Base-by-base conservation (phyloP, 306 rosid species). In the Oemleria cerasiformis region DNA sequence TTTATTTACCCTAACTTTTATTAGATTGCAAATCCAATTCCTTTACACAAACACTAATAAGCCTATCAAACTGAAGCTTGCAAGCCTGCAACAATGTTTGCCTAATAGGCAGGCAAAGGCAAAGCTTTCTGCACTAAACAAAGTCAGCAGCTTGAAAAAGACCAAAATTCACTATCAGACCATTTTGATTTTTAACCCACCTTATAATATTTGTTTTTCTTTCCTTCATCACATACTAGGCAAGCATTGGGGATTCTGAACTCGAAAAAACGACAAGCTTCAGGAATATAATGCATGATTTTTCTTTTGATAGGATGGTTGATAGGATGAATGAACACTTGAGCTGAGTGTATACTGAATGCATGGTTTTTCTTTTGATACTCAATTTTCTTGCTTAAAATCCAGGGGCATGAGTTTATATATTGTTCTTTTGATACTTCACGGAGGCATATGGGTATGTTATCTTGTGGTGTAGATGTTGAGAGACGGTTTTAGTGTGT, bases 211-310 rank as follows among this genome's bases (percentile, higher is more conserved):
- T 67, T 38, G 23, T 57, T 78, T 71, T 58, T 63, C 77, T 39
- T 21, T 30, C 80, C 74, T 63, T n/a, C 73, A 57, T 62, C 69
- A 47, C 69, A 20, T 17, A 11, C 66, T 60, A 47, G 62, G 20
- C 68, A 34, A 56, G n/a, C n/a, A n/a, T 43, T 38, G 44, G 74
- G 60, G 62, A 48, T 11, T 14, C 54, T 42, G 71, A 57, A 10
- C 73, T 54, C 14, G 56, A 59, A 39, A 84, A 67, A 77, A 64
- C 63, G 21, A 50, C 39, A 43, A 68, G 49, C 19, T 40, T 63
- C 67, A 63, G 49, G 36, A 63, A n/a, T 34, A 39, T 19, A 63
- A 14, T n/a, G 47, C 16, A n/a, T n/a, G n/a, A n/a, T n/a, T n/a
- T n/a, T n/a, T 6, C 41, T 9, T 62, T n/a, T 62, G 39, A 30